Percentiles rank a stretch among this genome's conserved stretches.
Conservation (phyloP, 768 basidiomycete genomes). For the Mycena galericulata region DNA sequence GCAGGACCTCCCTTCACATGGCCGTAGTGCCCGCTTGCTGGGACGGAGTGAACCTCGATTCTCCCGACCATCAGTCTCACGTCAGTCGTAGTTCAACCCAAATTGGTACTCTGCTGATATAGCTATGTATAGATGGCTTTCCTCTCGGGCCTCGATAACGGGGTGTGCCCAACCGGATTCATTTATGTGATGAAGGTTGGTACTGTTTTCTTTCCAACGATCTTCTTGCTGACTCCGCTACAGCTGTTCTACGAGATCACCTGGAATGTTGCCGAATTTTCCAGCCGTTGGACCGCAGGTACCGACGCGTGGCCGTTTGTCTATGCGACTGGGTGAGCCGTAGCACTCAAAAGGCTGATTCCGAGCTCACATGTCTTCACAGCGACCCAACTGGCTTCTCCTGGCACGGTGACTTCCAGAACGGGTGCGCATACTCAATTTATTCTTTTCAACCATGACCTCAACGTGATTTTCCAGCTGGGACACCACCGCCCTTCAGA, state of each 20-base stretch:
- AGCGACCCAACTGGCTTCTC: slow-evolving; percentile 67
- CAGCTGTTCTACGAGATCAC: slow-evolving; percentile 45
- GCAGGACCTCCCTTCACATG: background rate
- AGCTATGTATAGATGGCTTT: too few species aligned
- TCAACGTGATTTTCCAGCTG: too few species aligned
- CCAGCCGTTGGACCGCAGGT: slow-evolving; percentile 49
- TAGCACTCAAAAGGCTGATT: background rate
- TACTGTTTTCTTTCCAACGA: background rate
- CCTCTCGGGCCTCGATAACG: slow-evolving; percentile 51
- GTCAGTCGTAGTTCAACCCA: too few species aligned
- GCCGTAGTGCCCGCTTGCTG: slow-evolving; percentile 47
- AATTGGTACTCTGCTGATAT: too few species aligned
- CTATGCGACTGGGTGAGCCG: slow-evolving; percentile 56
- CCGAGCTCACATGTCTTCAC: slow-evolving; percentile 2
- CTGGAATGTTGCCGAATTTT: slow-evolving; percentile 52
- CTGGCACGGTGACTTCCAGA: slow-evolving; percentile 60
- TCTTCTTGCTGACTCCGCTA: background rate
- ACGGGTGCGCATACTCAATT: too few species aligned
- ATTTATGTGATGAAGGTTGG: slow-evolving; percentile 50
- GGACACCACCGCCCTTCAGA: slow-evolving; percentile 48
- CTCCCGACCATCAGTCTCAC: slow-evolving; percentile 52
- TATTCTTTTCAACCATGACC: too few species aligned
- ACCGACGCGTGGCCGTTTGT: slow-evolving; percentile 56
- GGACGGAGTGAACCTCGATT: slow-evolving; percentile 59
- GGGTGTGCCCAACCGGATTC: slow-evolving; percentile 52